Percentiles rank a stretch among this genome's conserved stretches.
These are phyloP conservation scores for Epichloe typhina DNA, from an alignment of 2,329 filamentous ascomycete species.

Conservation along the genomic window DNA sequence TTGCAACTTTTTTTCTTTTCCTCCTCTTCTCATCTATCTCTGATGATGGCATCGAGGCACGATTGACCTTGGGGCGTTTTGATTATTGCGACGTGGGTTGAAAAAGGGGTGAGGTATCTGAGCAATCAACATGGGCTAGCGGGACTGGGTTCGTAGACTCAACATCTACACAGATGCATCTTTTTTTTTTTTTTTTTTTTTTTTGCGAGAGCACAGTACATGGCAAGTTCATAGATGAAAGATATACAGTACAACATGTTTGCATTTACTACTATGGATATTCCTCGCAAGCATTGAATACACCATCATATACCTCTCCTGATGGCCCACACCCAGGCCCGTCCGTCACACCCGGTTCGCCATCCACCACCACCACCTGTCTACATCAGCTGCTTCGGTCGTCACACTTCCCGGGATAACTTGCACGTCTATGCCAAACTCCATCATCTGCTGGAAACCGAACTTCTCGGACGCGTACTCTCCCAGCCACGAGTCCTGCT, in stretches of 20 bases:
- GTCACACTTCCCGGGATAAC: constrained; percentile 62
- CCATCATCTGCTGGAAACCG: constrained; percentile 66
- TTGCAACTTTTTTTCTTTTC: background rate
- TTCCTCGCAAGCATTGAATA: too few relatives aligned
- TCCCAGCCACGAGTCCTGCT: constrained; percentile 75
- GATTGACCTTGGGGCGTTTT: constrained; percentile 1
- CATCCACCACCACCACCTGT: constrained; percentile 87
- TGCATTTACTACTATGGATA: constrained; percentile 3
- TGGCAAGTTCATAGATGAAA: background rate
- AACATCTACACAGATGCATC: constrained; percentile 23
- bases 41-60: background rate
- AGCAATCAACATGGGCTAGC: constrained; percentile 6
- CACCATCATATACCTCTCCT: background rate
- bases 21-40: background rate
- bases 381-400: constrained; percentile 54
- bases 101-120: background rate
- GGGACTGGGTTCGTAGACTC: constrained; percentile 22
- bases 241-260: constrained; percentile 7
- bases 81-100: constrained; percentile 2
- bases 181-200: background rate
- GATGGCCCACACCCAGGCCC: background rate
- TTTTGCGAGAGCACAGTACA: background rate
- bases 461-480: constrained; percentile 69
- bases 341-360: constrained; percentile 49
- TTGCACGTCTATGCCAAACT: constrained; percentile 67